Conservation (phyloP, 75 land plant species). For the Sequoia sempervirens region DNA sequence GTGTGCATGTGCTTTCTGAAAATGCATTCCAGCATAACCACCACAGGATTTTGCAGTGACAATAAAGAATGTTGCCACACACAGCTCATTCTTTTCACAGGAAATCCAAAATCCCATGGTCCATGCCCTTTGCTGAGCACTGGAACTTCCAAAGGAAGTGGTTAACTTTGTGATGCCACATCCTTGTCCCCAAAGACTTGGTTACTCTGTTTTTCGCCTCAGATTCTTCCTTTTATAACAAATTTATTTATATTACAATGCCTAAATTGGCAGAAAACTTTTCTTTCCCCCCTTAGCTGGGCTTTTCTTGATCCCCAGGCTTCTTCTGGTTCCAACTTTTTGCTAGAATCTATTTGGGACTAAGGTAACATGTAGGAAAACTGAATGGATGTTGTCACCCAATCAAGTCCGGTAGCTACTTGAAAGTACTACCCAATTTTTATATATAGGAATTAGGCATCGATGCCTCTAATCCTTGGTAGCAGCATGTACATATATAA, state of each 20-base stretch:
- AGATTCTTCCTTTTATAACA: neutral
- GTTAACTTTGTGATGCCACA: neutral
- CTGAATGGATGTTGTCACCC: neutral
- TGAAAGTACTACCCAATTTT: neutral
- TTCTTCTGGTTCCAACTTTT: neutral
- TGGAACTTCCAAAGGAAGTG: neutral
- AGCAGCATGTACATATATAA: neutral
- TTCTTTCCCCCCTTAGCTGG: neutral
- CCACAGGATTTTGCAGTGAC: neutral
- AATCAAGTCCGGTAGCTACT: neutral
- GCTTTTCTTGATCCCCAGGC: neutral
- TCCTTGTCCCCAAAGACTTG: neutral
- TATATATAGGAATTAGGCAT: neutral
- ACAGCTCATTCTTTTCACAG: neutral
- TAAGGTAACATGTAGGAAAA: neutral
- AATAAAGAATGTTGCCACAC: neutral
- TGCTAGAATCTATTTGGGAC: neutral
- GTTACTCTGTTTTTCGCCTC: neutral
- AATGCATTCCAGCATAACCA: neutral
- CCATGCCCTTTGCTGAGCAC: neutral
- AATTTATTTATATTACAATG: neutral
- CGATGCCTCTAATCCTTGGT: neutral
- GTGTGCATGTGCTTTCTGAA: neutral
- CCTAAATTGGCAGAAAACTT: neutral
- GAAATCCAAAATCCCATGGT: neutral